Evolutionary conservation across 2,329 filamentous ascomycete genomes (phyloP).

Genomic region (Thelonectria discophora): DNA sequence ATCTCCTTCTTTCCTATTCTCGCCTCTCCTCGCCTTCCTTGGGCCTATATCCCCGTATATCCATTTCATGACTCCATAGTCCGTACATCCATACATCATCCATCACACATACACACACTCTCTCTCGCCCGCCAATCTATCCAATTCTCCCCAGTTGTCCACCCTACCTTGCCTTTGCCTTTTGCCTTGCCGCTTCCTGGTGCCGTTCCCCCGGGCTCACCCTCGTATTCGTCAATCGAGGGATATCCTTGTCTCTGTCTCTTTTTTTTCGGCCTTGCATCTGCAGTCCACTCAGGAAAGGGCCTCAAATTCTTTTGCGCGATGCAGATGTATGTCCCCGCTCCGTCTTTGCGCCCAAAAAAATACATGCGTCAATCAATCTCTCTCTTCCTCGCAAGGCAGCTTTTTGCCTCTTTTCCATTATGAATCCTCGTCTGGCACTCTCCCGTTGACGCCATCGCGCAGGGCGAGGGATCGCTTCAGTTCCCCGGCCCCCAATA

Average conservation of each 20-base stretch:
- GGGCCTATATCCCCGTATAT: constrained; percentile 1
- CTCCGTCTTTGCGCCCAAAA: constrained; percentile 2
- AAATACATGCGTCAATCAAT: neutral
- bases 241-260: constrained; percentile 23
- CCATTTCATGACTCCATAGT: neutral
- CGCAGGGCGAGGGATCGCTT: too few species aligned
- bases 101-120: neutral
- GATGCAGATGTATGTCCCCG: constrained; percentile 6
- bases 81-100: too few species aligned
- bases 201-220: constrained; percentile 20
- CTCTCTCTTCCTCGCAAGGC: neutral
- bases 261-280: too few species aligned
- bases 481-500: too few species aligned
- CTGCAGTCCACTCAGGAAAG: too few species aligned
- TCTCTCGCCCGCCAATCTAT: constrained; percentile 12
- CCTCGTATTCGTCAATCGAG: constrained; percentile 24
- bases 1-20: neutral
- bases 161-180: too few species aligned
- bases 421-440: neutral
- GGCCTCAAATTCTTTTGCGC: constrained; percentile 15
- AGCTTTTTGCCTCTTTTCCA: neutral
- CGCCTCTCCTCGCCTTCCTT: too few species aligned
- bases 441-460: constrained; percentile 6
- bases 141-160: neutral
- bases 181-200: constrained; percentile 13